Evolutionary conservation across 805 yeast species (phyloP).

Genomic region (Pichia sporocuriosa): DNA sequence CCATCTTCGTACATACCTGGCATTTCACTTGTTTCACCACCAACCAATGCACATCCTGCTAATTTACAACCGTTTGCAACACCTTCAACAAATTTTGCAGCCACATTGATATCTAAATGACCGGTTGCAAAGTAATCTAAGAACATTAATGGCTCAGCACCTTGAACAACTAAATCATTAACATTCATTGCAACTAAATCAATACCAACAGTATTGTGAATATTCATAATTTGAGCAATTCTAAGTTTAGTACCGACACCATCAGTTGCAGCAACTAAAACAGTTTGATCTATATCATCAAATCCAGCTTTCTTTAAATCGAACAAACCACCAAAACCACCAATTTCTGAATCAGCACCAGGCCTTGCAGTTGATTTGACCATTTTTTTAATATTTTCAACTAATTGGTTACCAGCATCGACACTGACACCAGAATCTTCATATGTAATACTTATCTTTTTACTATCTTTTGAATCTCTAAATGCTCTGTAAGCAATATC

Average conservation of each 20-base stretch:
- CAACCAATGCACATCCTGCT: slow-evolving; percentile 96
- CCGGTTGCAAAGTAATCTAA: slow-evolving; percentile 96
- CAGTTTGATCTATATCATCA: slow-evolving; percentile 59
- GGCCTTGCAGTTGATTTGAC: slow-evolving; percentile 91
- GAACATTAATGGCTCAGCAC: slow-evolving; percentile 95
- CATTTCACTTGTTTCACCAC: slow-evolving; percentile 99
- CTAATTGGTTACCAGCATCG: slow-evolving; percentile 87
- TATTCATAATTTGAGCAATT: slow-evolving; percentile 83
- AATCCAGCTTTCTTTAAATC: slow-evolving; percentile 88
- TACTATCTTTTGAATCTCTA: slow-evolving; percentile 37
- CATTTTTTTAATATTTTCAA: slow-evolving; percentile 80
- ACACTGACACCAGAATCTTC: slow-evolving; percentile 97
- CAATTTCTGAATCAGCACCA: slow-evolving; percentile 97
- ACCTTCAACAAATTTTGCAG: slow-evolving; percentile 86
- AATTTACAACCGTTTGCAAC: slow-evolving; percentile 94
- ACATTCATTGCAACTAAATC: slow-evolving; percentile 99
- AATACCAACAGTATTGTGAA: slow-evolving; percentile 96
- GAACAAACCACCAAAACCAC: slow-evolving; percentile 97
- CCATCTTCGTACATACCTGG: slow-evolving; percentile 96
- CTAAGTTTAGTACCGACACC: slow-evolving; percentile 98
- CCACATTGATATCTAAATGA: slow-evolving; percentile 73
- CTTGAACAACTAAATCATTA: slow-evolving; percentile 95
- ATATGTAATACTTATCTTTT: slow-evolving; percentile 57
- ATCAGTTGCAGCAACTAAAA: slow-evolving; percentile 95
- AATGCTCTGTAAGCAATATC: slow-evolving; percentile 98